Evolutionary conservation across 2,329 filamentous ascomycete genomes (phyloP).

Genomic region (Paraphoma chrysanthemicola): DNA sequence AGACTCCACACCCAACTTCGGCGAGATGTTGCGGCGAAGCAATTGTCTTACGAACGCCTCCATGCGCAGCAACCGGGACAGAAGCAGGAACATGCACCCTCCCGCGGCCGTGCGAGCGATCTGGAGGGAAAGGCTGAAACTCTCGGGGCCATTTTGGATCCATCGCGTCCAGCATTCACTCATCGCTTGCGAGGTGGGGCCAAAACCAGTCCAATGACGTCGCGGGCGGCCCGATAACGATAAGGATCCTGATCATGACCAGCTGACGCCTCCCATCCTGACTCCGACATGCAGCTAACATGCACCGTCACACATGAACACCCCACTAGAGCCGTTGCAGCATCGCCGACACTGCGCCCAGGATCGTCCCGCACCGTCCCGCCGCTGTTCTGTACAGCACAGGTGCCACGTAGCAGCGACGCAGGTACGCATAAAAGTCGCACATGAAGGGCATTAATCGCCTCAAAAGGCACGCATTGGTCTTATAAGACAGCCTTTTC

Average conservation of each 20-base stretch:
- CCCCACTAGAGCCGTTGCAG: slow-evolving; percentile 27
- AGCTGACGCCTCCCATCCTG: slow-evolving; percentile 14
- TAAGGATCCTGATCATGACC: slow-evolving; percentile 18
- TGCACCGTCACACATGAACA: slow-evolving; percentile 29
- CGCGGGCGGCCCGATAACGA: slow-evolving; percentile 29
- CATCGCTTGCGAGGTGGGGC: slow-evolving; percentile 15
- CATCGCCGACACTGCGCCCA: slow-evolving; percentile 35
- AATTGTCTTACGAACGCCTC: slow-evolving; percentile 10
- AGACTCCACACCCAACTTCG: slow-evolving; percentile 3
- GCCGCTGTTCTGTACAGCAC: slow-evolving; percentile 40
- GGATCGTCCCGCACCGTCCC: slow-evolving; percentile 48
- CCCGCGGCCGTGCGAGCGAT: slow-evolving; percentile 21
- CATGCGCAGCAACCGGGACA: slow-evolving; percentile 4
- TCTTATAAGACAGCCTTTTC: slow-evolving; percentile 32
- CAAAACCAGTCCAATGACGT: slow-evolving; percentile 26
- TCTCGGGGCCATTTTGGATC: background rate
- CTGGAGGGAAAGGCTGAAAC: slow-evolving; percentile 17
- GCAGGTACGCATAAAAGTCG: slow-evolving; percentile 40
- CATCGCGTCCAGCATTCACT: slow-evolving; percentile 13
- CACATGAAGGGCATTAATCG: slow-evolving; percentile 32
- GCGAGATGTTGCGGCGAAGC: slow-evolving; percentile 14
- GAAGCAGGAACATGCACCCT: slow-evolving; percentile 23
- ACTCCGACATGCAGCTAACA: slow-evolving; percentile 36
- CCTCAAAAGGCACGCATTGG: slow-evolving; percentile 21
- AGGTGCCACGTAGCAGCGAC: slow-evolving; percentile 48